Evolutionary conservation across 495 filamentous ascomycete species (phyloP), one percentile per base, ranked within the genome.

Genomic region (Daldinia concentrica): DNA sequence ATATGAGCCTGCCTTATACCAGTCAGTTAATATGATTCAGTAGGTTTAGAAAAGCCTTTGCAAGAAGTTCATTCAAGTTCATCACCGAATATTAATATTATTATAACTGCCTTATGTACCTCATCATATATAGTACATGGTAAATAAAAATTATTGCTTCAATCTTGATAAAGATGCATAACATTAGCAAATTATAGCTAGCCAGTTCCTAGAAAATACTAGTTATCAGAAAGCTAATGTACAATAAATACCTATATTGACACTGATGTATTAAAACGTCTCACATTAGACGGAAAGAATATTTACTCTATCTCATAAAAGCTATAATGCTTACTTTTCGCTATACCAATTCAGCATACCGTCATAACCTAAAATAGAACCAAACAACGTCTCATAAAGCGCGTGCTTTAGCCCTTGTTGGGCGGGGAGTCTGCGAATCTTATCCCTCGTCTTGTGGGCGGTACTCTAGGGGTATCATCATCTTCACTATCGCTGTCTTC

Each of bases 401-500:
- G 51, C 34, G 57, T 22, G 45, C 43, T 32, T 51, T 52, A 74
- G 9, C 62, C 76, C 62, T 71, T 74, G 43, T 67, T 76, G 6
- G 61, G 68, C 8, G 80, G 78, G n/a, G 57, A 75, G 27, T 83
- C 82, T 7, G 82, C 84, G 67, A 85, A 86, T 41, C 82, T 74
- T 57, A 86, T 85, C 41, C 81, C 80, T 41, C 74, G 76, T 63
- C 77, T 78, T 27, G 76, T 64, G 17, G 79, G 77, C 34, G 82
- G 82, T 58, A 83, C 81, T 73, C 83, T 71, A 27, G 82, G 82
- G 58, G 82, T 84, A 75, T 87, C 85, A 62, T 89, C 89, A 41
- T 92, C 90, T 12, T 88, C 86, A 43, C 87, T 89, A 54, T 91
- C 89, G 17, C 85, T 86, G 17, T 84, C 85, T 15, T 85, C 85